Evolutionary conservation across 169 alveolate species (phyloP).

Genomic region (Cryptosporidium muris): DNA sequence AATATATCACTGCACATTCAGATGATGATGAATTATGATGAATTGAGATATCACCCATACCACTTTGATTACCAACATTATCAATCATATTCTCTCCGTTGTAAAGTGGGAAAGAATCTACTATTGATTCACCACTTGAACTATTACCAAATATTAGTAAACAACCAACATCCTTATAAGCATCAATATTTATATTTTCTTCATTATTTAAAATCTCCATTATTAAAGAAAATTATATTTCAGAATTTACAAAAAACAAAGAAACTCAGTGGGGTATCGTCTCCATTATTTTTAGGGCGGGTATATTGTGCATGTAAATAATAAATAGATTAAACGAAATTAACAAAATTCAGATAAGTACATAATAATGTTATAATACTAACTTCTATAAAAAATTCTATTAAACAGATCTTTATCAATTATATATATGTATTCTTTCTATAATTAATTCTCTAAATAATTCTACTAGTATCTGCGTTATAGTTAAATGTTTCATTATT

Average conservation of each 20-base stretch:
- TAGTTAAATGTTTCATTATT: slow-evolving; percentile 17
- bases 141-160: slow-evolving; percentile 50
- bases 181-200: background rate
- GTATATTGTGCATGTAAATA: background rate
- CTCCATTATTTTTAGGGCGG: too few species aligned
- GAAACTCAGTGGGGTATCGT: background rate
- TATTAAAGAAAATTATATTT: too few species aligned
- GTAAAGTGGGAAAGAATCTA: slow-evolving; percentile 38
- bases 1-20: slow-evolving; percentile 18
- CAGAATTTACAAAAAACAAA: background rate
- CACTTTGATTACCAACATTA: background rate
- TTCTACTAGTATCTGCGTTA: slow-evolving; percentile 33
- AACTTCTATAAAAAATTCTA: too few species aligned
- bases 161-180: slow-evolving; percentile 17
- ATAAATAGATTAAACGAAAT: too few species aligned
- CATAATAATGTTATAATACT: too few species aligned
- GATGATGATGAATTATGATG: background rate
- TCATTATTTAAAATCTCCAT: background rate
- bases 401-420: too few species aligned
- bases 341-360: too few species aligned
- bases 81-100: slow-evolving; percentile 32
- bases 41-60: background rate
- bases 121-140: background rate
- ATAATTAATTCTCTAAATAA: slow-evolving; percentile 2
- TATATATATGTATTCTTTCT: background rate